Conservation (phyloP, 129 eudicot species). For the Oenanthe sinensis region DNA sequence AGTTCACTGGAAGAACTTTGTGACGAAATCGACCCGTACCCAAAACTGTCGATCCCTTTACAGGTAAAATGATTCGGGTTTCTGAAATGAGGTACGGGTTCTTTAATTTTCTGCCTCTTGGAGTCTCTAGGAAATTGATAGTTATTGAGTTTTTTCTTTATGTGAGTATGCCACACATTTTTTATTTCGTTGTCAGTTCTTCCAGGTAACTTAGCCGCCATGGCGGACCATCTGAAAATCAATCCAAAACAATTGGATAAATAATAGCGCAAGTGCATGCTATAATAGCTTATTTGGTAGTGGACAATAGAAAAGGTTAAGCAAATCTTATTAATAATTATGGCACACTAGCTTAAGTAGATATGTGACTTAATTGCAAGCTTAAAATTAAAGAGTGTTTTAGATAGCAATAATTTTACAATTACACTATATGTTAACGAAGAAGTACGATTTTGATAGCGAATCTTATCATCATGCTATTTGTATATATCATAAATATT, state of each 20-base stretch:
- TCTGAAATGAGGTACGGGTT: neutral
- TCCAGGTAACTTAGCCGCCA: slow-evolving; percentile 66
- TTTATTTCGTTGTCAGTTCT: slow-evolving; percentile 78
- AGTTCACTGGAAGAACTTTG: neutral
- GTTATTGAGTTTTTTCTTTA: slow-evolving; percentile 54
- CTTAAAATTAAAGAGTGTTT: no score
- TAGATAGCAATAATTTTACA: no score
- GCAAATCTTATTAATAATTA: neutral
- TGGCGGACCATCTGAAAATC: slow-evolving; percentile 62
- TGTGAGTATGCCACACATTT: slow-evolving; percentile 73
- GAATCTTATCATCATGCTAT: neutral
- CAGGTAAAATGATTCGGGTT: no score
- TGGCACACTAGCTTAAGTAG: neutral
- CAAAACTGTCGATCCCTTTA: neutral
- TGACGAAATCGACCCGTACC: neutral
- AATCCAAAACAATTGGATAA: neutral
- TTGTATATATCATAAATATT: no score
- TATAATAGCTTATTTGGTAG: neutral
- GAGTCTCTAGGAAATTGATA: slow-evolving; percentile 10
- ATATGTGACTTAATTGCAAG: neutral
- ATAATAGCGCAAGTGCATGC: neutral
- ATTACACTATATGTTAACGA: neutral
- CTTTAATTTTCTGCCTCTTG: neutral
- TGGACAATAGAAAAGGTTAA: no score
- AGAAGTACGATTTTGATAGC: neutral